These are phyloP conservation scores for Fusarium robinianum DNA, from an alignment of 2,329 filamentous ascomycete genomes.

Conservation along the genomic window DNA sequence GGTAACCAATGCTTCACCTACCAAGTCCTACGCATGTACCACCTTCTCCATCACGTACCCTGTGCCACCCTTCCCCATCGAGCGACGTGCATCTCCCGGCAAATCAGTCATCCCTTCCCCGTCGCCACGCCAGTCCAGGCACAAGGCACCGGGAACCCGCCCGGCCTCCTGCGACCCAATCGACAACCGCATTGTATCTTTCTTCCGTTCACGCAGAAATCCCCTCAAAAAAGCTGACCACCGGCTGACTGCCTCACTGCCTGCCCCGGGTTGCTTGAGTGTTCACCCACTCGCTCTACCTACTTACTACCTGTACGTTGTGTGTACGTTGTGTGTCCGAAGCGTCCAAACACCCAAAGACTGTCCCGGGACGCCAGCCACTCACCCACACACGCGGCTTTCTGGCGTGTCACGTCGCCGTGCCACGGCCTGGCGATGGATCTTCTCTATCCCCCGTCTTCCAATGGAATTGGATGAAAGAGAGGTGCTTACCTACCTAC, in stretches of 20 bases:
- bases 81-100: constrained; percentile 36
- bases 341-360: no score
- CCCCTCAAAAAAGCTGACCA: no score
- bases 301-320: no score
- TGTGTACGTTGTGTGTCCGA: no score
- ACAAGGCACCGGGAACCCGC: constrained; percentile 24
- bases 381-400: not conserved
- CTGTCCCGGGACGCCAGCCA: no score
- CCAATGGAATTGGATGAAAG: no score
- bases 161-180: constrained; percentile 17
- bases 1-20: constrained; percentile 20
- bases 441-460: no score
- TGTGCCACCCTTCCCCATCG: constrained; percentile 32
- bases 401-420: constrained; percentile 17
- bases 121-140: constrained; percentile 20
- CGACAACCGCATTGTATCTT: constrained; percentile 3
- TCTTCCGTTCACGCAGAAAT: not conserved
- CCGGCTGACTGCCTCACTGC: no score
- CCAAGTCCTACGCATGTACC: constrained; percentile 15
- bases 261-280: no score
- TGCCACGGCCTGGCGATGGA: no score
- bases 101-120: constrained; percentile 14
- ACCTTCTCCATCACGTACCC: constrained; percentile 25
- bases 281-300: no score
- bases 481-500: no score